phyloP scores from a whole-genome alignment of 2,329 filamentous ascomycete species.

The Pseudophaeomoniella oleicola region DNA sequence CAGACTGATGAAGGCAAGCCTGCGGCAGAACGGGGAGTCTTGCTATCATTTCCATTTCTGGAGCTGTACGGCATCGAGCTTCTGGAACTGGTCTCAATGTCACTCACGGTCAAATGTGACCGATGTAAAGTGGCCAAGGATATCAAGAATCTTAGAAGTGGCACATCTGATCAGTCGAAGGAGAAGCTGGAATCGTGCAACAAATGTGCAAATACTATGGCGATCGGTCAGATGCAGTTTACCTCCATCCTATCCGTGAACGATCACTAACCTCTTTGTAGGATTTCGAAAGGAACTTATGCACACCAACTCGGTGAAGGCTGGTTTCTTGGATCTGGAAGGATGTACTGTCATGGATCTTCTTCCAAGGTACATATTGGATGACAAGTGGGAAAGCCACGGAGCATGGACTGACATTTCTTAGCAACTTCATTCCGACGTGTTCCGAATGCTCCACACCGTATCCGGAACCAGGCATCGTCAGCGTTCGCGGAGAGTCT shows the following conservation, averaged over 20 bases:
- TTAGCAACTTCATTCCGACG: conserved; percentile 62
- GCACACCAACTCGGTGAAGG: conserved; percentile 57
- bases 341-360: conserved; percentile 64
- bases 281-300: conserved; percentile 54
- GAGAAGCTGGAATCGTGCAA: conserved; percentile 35
- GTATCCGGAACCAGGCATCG: conserved; percentile 44
- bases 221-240: conserved; percentile 5
- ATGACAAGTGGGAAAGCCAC: no score
- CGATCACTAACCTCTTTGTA: conserved; percentile 9
- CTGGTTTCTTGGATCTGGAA: conserved; percentile 63
- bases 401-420: no score
- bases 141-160: conserved; percentile 49
- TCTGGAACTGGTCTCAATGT: conserved; percentile 52
- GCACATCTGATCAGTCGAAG: conserved; percentile 22
- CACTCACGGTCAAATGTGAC: conserved; percentile 60
- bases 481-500: conserved; percentile 59
- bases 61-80: conserved; percentile 67
- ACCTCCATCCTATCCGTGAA: background rate
- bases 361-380: conserved; percentile 48
- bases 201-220: conserved; percentile 33
- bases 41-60: conserved; percentile 62
- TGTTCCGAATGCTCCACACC: conserved; percentile 61
- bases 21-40: conserved; percentile 51
- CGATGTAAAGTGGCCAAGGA: conserved; percentile 64
- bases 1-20: conserved; percentile 16